Conservation (phyloP, 2,329 filamentous ascomycete species). For the Aspergillus glaucus region DNA sequence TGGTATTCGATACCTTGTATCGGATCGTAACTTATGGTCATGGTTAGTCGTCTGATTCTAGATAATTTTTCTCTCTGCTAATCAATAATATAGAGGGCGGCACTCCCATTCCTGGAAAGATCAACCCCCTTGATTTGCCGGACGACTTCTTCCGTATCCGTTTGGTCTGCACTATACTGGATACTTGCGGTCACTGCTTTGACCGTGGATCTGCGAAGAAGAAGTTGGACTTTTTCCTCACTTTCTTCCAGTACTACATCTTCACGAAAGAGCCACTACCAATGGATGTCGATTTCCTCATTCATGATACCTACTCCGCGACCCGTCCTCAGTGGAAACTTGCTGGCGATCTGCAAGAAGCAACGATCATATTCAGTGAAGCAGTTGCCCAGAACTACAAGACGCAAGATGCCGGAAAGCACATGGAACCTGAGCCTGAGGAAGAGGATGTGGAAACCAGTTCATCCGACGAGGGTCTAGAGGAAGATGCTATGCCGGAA, state of each 20-base stretch:
- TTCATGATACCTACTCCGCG: slow-evolving; percentile 83
- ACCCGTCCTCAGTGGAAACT: slow-evolving; percentile 91
- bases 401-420: slow-evolving; percentile 63
- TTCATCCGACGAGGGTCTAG: slow-evolving; percentile 70
- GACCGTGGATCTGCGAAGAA: slow-evolving; percentile 89
- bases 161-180: slow-evolving; percentile 78
- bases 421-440: slow-evolving; percentile 54
- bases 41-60: slow-evolving; percentile 41
- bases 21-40: slow-evolving; percentile 91
- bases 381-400: slow-evolving; percentile 90
- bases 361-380: slow-evolving; percentile 73
- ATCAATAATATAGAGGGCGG: slow-evolving; percentile 52
- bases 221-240: slow-evolving; percentile 95
- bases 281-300: slow-evolving; percentile 95
- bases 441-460: slow-evolving; percentile 67
- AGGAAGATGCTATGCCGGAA: slow-evolving; percentile 53
- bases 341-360: slow-evolving; percentile 72
- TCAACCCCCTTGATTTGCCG: slow-evolving; percentile 74
- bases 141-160: slow-evolving; percentile 97
- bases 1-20: slow-evolving; percentile 93
- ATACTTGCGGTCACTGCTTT: slow-evolving; percentile 95
- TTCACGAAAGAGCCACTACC: slow-evolving; percentile 82
- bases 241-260: slow-evolving; percentile 95
- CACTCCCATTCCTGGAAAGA: slow-evolving; percentile 68
- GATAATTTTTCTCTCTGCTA: background rate